phyloP scores from a whole-genome alignment of 2,329 filamentous ascomycete genomes.

The Arthrobotrys entomopaga region DNA sequence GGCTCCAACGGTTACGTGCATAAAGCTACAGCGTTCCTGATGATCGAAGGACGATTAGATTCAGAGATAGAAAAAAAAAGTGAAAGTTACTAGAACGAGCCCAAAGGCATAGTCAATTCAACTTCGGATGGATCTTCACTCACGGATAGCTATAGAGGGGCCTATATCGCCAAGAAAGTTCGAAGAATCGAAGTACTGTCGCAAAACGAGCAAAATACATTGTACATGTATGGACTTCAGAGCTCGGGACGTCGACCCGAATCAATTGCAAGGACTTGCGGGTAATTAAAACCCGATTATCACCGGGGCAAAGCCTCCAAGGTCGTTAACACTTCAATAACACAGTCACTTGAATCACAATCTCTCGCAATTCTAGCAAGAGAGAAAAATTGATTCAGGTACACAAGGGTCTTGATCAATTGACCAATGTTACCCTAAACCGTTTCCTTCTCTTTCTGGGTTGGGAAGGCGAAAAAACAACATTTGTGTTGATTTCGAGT shows the following conservation, averaged over 20 bases:
- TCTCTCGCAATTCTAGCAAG: background rate
- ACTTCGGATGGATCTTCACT: no score
- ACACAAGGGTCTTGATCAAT: no score
- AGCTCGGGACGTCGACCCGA: no score
- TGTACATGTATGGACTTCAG: no score
- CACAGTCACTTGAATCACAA: background rate
- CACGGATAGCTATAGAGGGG: no score
- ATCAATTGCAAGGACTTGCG: background rate
- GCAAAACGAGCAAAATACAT: no score
- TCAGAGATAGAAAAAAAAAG: no score
- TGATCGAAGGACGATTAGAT: background rate
- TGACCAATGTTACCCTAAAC: background rate
- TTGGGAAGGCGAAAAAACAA: constrained; percentile 1
- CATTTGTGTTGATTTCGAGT: no score
- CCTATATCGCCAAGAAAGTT: no score
- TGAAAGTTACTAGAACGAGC: no score
- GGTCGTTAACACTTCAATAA: background rate
- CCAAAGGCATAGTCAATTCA: no score
- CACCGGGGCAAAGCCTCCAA: background rate
- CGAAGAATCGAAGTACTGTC: no score
- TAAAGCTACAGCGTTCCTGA: background rate
- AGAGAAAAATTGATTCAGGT: background rate
- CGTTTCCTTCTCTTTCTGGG: background rate
- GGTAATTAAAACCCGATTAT: background rate
- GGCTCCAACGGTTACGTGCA: background rate